Evolutionary conservation across 352 stramenopile species (phyloP), one percentile per base, ranked within the genome.

Genomic region (Globisporangium camurandrum): DNA sequence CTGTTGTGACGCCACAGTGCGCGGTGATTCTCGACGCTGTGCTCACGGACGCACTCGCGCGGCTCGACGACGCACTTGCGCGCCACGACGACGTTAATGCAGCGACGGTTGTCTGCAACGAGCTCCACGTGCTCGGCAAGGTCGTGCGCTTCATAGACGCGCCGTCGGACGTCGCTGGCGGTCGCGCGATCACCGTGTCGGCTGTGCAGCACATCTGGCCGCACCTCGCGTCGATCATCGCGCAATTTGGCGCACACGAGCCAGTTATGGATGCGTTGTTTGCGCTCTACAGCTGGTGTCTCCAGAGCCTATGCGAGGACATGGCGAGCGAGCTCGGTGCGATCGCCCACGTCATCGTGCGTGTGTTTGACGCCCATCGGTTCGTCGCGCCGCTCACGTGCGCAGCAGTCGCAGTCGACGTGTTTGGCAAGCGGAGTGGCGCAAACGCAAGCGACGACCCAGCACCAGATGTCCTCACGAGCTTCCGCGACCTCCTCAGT

Each of bases 101-200:
- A 3, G 30, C 49, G 30, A 39, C 20, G 14, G 23, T 64, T 23
- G 69, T 83, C 6, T 66, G 58, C 49, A 75, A 75, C 22, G 77
- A 88, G 39, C 68, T 88, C n/a, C 69, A 74, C 57, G 72, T 86
- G 28, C 59, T 82, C 30, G 67, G 77, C 56, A 88, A 85, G 49
- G 45, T 71, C 22, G 68, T 86, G 24, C 74, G 77, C 4, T 88
- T 86, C 41, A 46, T 88, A 26, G 77, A 88, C 51, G 72, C 74
- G 7, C 71, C 74, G 6, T 51, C 60, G 20, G 72, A 84, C 22
- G 56, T 68, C 20, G 74, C 71, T 12, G 77, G 75, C 26, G 73
- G 70, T 2, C 69, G 68, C 17, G 56, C 33, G 23, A 56, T 85
- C 30, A 86, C 73, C 2, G 55, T 55, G 39, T 81, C 66, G 54